phyloP scores from a whole-genome alignment of 2,329 filamentous ascomycete genomes.

The Phaeosphaeriaceae sp. region DNA sequence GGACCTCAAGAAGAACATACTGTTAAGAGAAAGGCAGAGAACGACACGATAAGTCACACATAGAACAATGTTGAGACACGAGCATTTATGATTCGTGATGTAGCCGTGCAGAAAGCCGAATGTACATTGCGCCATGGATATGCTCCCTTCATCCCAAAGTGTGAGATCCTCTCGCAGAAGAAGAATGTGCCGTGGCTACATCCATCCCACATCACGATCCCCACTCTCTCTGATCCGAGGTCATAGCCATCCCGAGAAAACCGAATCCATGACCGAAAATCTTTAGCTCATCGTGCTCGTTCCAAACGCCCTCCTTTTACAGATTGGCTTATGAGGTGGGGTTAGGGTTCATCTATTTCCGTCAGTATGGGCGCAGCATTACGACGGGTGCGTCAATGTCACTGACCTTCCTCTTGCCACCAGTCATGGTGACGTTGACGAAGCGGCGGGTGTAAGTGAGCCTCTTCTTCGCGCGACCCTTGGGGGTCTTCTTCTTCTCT shows the following conservation, averaged over 20 bases:
- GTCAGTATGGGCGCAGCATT: slow-evolving; percentile 17
- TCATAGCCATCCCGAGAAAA: slow-evolving; percentile 47
- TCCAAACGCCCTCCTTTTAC: slow-evolving; percentile 30
- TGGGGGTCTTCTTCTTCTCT: slow-evolving; percentile 97
- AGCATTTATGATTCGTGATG: slow-evolving; percentile 39
- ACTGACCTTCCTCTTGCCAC: slow-evolving; percentile 96
- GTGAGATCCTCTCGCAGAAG: slow-evolving; percentile 38
- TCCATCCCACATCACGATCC: slow-evolving; percentile 35
- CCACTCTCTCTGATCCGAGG: slow-evolving; percentile 49
- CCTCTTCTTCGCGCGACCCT: slow-evolving; percentile 97
- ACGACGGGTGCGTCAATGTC: slow-evolving; percentile 11
- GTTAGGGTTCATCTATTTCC: slow-evolving; percentile 81
- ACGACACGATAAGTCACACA: neutral
- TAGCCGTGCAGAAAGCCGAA: slow-evolving; percentile 44
- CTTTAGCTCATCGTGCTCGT: slow-evolving; percentile 43
- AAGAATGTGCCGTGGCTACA: slow-evolving; percentile 37
- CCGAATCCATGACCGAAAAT: slow-evolving; percentile 44
- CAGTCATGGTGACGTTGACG: slow-evolving; percentile 96
- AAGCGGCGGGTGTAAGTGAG: slow-evolving; percentile 96
- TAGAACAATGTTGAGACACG: slow-evolving; percentile 26
- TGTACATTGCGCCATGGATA: slow-evolving; percentile 51
- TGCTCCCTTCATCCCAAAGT: slow-evolving; percentile 49
- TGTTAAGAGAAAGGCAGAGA: neutral
- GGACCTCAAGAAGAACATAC: neutral
- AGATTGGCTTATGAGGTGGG: slow-evolving; percentile 67